Base-by-base conservation (phyloP, 768 basidiomycete species). In the Tephrocybe sp. region DNA sequence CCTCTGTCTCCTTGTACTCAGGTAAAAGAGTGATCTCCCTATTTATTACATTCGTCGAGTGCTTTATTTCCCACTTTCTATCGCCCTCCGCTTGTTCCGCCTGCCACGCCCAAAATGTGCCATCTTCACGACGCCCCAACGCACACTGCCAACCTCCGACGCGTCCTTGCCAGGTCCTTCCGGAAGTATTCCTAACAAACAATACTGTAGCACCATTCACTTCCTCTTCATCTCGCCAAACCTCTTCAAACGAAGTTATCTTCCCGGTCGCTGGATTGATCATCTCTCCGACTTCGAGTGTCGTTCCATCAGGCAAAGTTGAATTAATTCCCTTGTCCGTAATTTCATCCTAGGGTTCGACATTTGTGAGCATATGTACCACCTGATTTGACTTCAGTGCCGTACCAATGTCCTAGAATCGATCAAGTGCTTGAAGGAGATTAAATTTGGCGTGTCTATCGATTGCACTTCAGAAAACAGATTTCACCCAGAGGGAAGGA, bases 211-310 rank as follows among this genome's bases (percentile, higher is more conserved):
- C 38, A 10, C 23, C 45, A 30, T 55, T 55, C 13, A n/a, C 19
- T 14, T 48, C 48, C 23, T 64, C 64, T 38, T 63, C 62, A 43
- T 69, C 69, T 39, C 51, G 42, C 67, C 70, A 70, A 20, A 66
- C 53, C 51, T 69, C 69, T 49, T 72, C 67, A 42, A 68, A 70
- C 6, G 45, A 5, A 11, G 63, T 62, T 38, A 66, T 26, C 39
- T 51, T 51, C 11, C 64, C 65, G 0, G 67, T 69, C 2, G 42
- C 62, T 9, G 68, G 68, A 46, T 70, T 67, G 5, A 68, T 38
- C 69, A 69, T 70, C 45, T 67, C 62, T 19, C 70, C 69, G 11
- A 49, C 55, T 48, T 69, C 68, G 5, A 70, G 56, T 2, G 62
- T 65, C 11, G 49, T 65, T 4, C 67, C 67, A 53, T 67, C 58